Percentiles rank a stretch among this genome's conserved stretches.
phyloP scores from a whole-genome alignment of 352 stramenopile species.

The Blastocystis hominis region DNA sequence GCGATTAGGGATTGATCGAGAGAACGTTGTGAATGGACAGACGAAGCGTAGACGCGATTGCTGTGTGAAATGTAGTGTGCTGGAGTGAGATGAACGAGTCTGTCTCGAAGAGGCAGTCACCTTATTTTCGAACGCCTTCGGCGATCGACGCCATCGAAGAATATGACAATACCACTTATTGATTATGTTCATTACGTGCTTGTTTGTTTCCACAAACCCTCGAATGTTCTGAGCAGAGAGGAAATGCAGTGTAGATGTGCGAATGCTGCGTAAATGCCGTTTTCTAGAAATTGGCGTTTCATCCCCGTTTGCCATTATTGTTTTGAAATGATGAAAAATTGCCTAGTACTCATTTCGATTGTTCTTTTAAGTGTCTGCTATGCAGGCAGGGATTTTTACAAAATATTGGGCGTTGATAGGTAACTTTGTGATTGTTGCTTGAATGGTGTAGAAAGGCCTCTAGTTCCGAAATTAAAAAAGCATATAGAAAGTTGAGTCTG shows the following conservation, averaged over 20 bases:
- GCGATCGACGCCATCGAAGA: background rate
- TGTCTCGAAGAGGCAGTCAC: background rate
- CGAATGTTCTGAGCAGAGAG: no score
- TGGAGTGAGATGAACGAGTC: background rate
- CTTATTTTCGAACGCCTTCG: background rate
- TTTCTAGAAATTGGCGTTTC: background rate
- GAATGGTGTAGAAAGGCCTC: constrained; percentile 21
- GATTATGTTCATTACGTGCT: background rate
- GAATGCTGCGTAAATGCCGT: background rate
- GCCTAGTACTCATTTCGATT: constrained; percentile 12
- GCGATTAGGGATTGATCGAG: background rate
- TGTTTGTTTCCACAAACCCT: background rate
- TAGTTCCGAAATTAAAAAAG: constrained; percentile 74
- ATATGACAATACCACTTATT: background rate
- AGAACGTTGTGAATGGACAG: background rate
- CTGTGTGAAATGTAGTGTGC: background rate
- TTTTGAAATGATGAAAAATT: constrained; percentile 18
- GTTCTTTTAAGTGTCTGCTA: constrained; percentile 5
- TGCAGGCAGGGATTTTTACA: constrained; percentile 52
- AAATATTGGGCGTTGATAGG: constrained; percentile 54
- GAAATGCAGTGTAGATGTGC: no score
- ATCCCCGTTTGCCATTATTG: background rate
- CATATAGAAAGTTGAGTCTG: constrained; percentile 84
- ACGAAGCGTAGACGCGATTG: background rate
- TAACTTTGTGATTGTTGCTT: background rate